phyloP scores from a whole-genome alignment of 768 basidiomycete genomes.

The Boletus rubropictus region DNA sequence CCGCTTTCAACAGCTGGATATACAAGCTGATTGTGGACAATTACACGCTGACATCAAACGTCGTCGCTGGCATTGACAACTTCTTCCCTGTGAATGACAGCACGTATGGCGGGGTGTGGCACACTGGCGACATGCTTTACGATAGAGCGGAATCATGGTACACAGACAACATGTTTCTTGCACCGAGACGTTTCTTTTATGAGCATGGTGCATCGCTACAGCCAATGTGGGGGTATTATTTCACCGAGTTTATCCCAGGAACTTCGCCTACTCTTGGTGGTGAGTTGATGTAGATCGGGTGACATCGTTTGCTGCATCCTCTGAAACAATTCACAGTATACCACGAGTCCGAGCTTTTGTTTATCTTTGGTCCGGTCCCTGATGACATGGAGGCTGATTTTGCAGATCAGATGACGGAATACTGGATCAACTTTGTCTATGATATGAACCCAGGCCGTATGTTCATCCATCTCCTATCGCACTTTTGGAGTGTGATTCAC shows the following conservation, averaged over 20 bases:
- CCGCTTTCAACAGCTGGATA: conserved; percentile 45
- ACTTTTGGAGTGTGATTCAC: not conserved
- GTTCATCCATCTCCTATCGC: too few species aligned
- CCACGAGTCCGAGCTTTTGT: conserved; percentile 10
- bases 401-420: conserved; percentile 44
- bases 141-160: conserved; percentile 55
- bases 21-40: conserved; percentile 47
- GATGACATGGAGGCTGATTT: conserved; percentile 40
- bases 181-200: conserved; percentile 46
- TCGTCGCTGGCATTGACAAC: conserved; percentile 36
- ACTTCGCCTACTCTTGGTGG: conserved; percentile 45
- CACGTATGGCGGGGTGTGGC: conserved; percentile 44
- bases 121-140: conserved; percentile 55
- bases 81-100: conserved; percentile 48
- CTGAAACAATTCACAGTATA: conserved; percentile 10
- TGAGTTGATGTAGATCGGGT: conserved; percentile 16
- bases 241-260: conserved; percentile 54
- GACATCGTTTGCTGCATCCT: not conserved
- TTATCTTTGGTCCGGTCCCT: conserved; percentile 38
- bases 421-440: conserved; percentile 52
- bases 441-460: conserved; percentile 52
- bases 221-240: conserved; percentile 50
- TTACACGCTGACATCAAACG: conserved; percentile 18
- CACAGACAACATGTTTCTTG: conserved; percentile 52
- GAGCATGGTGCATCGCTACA: conserved; percentile 42